A percentile compares a stretch with the other conserved stretches of the same genome.
These are phyloP conservation scores for Calonectria pseudoturangicola DNA, from an alignment of 2,329 filamentous ascomycete species.

Conservation along the genomic window DNA sequence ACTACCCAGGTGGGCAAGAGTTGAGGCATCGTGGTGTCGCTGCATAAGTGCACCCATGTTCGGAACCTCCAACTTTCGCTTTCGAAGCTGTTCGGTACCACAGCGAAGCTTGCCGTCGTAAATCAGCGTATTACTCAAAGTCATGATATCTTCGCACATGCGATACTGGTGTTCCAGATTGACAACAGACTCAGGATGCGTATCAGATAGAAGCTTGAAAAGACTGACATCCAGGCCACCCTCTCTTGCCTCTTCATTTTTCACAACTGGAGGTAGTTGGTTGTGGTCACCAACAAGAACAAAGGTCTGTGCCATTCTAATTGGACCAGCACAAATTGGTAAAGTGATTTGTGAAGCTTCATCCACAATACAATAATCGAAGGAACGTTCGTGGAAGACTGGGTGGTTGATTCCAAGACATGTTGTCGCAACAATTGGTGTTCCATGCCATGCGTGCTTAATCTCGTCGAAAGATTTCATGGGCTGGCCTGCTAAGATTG, in stretches of 20 bases:
- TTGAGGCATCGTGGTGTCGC: slow-evolving; percentile 74
- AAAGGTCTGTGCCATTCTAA: slow-evolving; percentile 93
- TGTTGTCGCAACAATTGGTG: slow-evolving; percentile 93
- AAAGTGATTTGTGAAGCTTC: slow-evolving; percentile 98
- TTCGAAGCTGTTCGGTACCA: slow-evolving; percentile 85
- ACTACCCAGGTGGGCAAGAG: slow-evolving; percentile 63
- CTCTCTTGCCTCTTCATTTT: slow-evolving; percentile 89
- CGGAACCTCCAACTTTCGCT: slow-evolving; percentile 80
- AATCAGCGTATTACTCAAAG: slow-evolving; percentile 92
- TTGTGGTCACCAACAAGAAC: slow-evolving; percentile 98
- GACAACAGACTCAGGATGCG: slow-evolving; percentile 90
- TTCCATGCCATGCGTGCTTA: slow-evolving; percentile 87
- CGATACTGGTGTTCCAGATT: slow-evolving; percentile 97
- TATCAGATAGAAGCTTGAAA: slow-evolving; percentile 94
- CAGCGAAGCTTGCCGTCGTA: slow-evolving; percentile 94
- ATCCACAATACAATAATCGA: slow-evolving; percentile 99
- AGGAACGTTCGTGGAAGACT: slow-evolving; percentile 90
- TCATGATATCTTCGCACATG: slow-evolving; percentile 98
- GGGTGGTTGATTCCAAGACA: slow-evolving; percentile 94
- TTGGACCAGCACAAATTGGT: slow-evolving; percentile 94
- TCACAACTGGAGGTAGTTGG: slow-evolving; percentile 94
- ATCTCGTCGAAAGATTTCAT: slow-evolving; percentile 89
- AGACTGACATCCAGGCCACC: slow-evolving; percentile 94
- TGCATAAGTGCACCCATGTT: slow-evolving; percentile 76
- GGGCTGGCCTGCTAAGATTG: slow-evolving; percentile 83